Evolutionary conservation across 2,329 filamentous ascomycete species (phyloP).

Genomic region (Hypoxylon rubiginosum): DNA sequence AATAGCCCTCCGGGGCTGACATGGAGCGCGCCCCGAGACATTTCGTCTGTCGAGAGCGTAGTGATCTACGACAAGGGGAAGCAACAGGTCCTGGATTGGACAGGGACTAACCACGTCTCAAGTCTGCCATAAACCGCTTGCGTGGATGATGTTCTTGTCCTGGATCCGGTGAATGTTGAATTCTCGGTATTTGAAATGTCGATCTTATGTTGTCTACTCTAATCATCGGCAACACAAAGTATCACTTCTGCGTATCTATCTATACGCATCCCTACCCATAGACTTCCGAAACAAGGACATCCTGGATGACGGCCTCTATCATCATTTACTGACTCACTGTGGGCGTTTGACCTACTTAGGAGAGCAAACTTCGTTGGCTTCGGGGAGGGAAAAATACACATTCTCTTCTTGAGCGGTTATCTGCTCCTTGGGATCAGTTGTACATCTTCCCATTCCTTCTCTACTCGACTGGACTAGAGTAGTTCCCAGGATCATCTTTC

Average conservation of each 20-base stretch:
- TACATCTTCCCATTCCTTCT: conserved; percentile 17
- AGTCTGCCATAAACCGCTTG: conserved; percentile 10
- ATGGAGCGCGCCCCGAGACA: conserved; percentile 12
- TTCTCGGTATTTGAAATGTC: conserved; percentile 21
- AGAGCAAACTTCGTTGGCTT: conserved; percentile 12
- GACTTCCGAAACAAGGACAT: conserved; percentile 17
- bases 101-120: conserved; percentile 37
- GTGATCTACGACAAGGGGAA: conserved; percentile 33
- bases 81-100: conserved; percentile 34
- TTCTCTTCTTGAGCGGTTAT: conserved; percentile 11
- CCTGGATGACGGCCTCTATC: conserved; percentile 15
- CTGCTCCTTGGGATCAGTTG: conserved; percentile 11
- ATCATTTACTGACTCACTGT: conserved; percentile 7
- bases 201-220: conserved; percentile 18
- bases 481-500: conserved; percentile 8
- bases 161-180: conserved; percentile 3
- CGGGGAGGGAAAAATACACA: conserved; percentile 1
- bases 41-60: conserved; percentile 15
- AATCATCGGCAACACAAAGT: conserved; percentile 14
- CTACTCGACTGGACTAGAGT: conserved; percentile 7
- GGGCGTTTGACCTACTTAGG: conserved; percentile 19
- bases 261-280: conserved; percentile 26
- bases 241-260: conserved; percentile 9
- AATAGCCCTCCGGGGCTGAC: conserved; percentile 2
- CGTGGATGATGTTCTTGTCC: neutral